Conservation (phyloP, 2,329 filamentous ascomycete species). For the Colletotrichum sp. region DNA sequence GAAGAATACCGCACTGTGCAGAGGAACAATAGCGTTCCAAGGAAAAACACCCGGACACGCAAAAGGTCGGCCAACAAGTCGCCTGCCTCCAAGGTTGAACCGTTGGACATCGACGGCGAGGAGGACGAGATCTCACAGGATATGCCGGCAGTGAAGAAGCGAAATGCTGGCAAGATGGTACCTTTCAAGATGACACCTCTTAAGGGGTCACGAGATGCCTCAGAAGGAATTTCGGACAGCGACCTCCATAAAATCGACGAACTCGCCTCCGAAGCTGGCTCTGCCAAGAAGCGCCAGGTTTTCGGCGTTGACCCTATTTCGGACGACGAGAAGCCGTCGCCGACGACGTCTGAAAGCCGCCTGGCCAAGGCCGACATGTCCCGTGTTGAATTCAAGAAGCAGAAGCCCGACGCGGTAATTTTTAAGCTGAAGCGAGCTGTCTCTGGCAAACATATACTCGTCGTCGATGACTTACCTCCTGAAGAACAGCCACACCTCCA, state of each 20-base stretch:
- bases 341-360: background rate
- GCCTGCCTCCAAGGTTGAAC: background rate
- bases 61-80: background rate
- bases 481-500: background rate
- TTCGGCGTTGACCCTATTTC: background rate
- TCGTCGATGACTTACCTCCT: background rate
- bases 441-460: background rate
- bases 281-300: background rate
- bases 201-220: background rate
- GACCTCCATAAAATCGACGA: background rate
- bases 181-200: background rate
- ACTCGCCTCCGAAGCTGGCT: background rate
- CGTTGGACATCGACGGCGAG: background rate
- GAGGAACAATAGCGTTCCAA: background rate
- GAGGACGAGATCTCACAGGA: background rate
- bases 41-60: background rate
- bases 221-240: background rate
- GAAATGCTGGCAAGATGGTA: background rate
- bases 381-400: background rate
- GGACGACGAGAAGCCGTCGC: background rate
- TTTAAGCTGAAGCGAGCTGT: background rate
- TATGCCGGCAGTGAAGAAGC: background rate
- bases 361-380: background rate
- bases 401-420: background rate
- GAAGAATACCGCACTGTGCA: background rate